Evolutionary conservation across 2,329 filamentous ascomycete species (phyloP).

Genomic region (Ophiosphaerella narmari): DNA sequence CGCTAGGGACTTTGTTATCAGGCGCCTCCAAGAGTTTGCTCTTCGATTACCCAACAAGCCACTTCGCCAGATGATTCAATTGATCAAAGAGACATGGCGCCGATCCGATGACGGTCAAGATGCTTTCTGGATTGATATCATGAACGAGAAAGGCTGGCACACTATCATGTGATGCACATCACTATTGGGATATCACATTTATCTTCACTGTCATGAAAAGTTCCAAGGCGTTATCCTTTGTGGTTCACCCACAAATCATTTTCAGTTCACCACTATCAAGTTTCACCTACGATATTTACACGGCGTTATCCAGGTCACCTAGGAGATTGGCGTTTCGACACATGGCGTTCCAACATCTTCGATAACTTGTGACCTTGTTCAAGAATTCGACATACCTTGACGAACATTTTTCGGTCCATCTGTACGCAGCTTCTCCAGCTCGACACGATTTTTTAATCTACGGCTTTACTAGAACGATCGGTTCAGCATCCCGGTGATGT

Average conservation of each 20-base stretch:
- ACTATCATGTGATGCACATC: slow-evolving; percentile 56
- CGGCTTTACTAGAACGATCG: slow-evolving; percentile 25
- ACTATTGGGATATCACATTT: neutral
- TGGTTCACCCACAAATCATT: neutral
- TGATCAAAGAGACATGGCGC: slow-evolving; percentile 60
- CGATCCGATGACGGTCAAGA: slow-evolving; percentile 56
- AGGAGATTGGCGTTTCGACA: slow-evolving; percentile 3
- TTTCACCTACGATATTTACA: neutral
- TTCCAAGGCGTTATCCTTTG: neutral
- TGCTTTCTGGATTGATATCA: slow-evolving; percentile 61
- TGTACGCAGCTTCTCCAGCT: slow-evolving; percentile 14
- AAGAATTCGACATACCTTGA: slow-evolving; percentile 11
- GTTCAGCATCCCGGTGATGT: slow-evolving; percentile 30
- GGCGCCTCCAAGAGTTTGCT: slow-evolving; percentile 52
- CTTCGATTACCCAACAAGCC: slow-evolving; percentile 58
- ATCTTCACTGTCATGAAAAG: neutral
- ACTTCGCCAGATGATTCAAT: slow-evolving; percentile 54
- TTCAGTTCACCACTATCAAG: neutral
- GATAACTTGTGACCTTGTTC: slow-evolving; percentile 11
- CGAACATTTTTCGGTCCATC: slow-evolving; percentile 18
- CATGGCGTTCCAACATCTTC: slow-evolving; percentile 9
- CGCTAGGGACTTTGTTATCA: slow-evolving; percentile 55
- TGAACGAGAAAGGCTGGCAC: slow-evolving; percentile 62
- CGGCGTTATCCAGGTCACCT: slow-evolving; percentile 3
- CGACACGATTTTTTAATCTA: slow-evolving; percentile 32